These are phyloP conservation scores for Lotmaria passim DNA, from an alignment of 208 protist species.

Conservation along the genomic window DNA sequence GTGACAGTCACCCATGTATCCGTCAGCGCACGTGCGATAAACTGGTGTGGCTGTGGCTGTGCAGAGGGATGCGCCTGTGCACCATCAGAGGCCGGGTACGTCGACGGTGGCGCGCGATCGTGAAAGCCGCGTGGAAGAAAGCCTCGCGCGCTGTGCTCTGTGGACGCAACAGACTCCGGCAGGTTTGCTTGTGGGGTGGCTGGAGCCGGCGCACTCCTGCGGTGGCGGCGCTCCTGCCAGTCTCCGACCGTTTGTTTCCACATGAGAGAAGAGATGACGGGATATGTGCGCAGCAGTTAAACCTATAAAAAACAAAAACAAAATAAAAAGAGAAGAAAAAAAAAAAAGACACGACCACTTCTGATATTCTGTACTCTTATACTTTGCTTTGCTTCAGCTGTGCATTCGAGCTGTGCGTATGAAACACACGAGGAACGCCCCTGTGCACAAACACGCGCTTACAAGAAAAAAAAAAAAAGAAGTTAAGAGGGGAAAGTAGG, in stretches of 20 bases:
- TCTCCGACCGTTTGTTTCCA: slow-evolving; percentile 69
- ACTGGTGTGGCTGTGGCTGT: background rate
- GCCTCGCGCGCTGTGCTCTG: slow-evolving; percentile 22
- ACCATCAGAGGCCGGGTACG: slow-evolving; percentile 21
- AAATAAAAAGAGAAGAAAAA: background rate
- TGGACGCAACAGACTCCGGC: slow-evolving; percentile 18
- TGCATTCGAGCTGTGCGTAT: no score
- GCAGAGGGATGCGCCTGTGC: background rate
- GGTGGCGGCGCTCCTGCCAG: slow-evolving; percentile 73
- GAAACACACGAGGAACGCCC: no score
- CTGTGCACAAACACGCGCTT: no score
- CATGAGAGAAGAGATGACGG: slow-evolving; percentile 40
- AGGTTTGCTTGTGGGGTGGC: slow-evolving; percentile 18
- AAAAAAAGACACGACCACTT: no score
- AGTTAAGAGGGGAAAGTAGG: no score
- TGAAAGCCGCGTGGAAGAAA: slow-evolving; percentile 31
- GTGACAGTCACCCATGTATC: slow-evolving; percentile 60
- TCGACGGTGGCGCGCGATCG: slow-evolving; percentile 17
- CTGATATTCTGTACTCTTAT: no score
- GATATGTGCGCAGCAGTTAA: no score
- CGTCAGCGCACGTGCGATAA: background rate
- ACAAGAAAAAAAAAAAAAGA: no score
- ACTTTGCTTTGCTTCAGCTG: no score
- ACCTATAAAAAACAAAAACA: background rate
- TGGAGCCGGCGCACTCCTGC: slow-evolving; percentile 17